Base-by-base conservation (phyloP, 192 early-diverging fungal species). In the Backusella psychrophila region DNA sequence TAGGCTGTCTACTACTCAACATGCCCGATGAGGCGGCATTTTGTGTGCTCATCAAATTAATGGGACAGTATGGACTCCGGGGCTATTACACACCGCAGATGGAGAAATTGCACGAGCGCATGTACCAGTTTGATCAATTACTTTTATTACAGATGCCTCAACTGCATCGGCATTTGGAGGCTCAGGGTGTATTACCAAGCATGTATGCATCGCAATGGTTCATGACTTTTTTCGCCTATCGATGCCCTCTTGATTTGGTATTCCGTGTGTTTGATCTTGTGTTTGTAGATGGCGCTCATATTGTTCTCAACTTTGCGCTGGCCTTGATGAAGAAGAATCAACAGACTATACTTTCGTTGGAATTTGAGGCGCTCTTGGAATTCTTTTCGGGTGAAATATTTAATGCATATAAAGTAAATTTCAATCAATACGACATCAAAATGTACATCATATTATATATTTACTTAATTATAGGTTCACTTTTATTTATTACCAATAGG, bases 191-290 rank as follows among this genome's bases (percentile, higher is more conserved):
- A 19, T 81, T 87, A 66, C 87, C 94, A 11, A 94, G 89, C 75
- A 98, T 97, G 96, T 99, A 96, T 73, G 97, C 97, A 6, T 94
- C 96, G 14, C 97, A 96, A 81, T 99, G 98, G 98, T 95, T 98
- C 85, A 96, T 99, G 95, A 99, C 98, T 3, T 78, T 98, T 77
- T 99, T 99, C 88, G 97, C 98, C 0, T 99, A 97, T 85, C 93
- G 95, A 34, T 96, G 98, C 82, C 98, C 98, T 6, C 87, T 98
- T 17, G 88, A 92, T 21, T 83, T 97, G 49, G 95, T 97, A 6
- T 93, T 94, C 78, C 89, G 97, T 1, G 91, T 99, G 72, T 93
- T 93, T 74, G 98, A 99, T 85, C 88, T 97, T 39, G 87, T 98
- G 34, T 93, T 99, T 74, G 94, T 94, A 6, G 96, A 99, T 79